Percentiles rank a stretch among this genome's conserved stretches.
Conservation (phyloP, 495 filamentous ascomycete genomes). For the Xylaria scruposa region DNA sequence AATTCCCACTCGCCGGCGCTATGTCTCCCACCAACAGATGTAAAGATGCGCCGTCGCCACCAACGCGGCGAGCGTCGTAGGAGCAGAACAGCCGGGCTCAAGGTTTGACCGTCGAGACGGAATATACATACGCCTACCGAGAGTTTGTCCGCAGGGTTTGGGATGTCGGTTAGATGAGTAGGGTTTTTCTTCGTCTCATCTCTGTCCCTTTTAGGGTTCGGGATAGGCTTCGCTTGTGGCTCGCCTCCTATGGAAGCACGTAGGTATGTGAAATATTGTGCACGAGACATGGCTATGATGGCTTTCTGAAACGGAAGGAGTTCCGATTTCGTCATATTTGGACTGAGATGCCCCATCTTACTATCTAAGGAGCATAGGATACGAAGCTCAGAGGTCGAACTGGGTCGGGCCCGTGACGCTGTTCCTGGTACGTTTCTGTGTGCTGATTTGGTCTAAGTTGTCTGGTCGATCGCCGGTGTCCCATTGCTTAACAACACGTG, state of each 20-base stretch:
- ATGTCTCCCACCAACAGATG: not conserved
- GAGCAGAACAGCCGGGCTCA: slow-evolving; percentile 33
- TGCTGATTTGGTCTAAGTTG: not conserved
- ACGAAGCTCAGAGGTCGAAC: not conserved
- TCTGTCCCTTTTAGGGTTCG: not conserved
- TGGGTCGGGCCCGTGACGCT: not conserved
- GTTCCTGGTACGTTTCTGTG: not conserved
- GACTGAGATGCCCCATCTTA: not conserved
- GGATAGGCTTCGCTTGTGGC: not conserved
- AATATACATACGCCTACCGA: slow-evolving; percentile 40
- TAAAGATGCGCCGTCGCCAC: slow-evolving; percentile 7
- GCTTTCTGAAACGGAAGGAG: slow-evolving; percentile 36
- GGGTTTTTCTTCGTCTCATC: not conserved
- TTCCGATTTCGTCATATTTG: slow-evolving; percentile 26
- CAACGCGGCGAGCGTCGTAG: slow-evolving; percentile 28
- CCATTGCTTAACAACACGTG: not conserved
- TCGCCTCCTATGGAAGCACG: not conserved
- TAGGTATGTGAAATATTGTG: slow-evolving; percentile 34
- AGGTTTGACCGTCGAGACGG: slow-evolving; percentile 34
- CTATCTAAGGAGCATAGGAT: not conserved
- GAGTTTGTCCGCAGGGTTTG: slow-evolving; percentile 29
- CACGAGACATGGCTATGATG: slow-evolving; percentile 39
- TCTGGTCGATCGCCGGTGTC: not conserved
- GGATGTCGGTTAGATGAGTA: not conserved
- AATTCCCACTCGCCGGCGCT: slow-evolving; percentile 33